Base-by-base conservation (phyloP, 1,284 basidiomycete genomes). In the Ustilago esculenta region DNA sequence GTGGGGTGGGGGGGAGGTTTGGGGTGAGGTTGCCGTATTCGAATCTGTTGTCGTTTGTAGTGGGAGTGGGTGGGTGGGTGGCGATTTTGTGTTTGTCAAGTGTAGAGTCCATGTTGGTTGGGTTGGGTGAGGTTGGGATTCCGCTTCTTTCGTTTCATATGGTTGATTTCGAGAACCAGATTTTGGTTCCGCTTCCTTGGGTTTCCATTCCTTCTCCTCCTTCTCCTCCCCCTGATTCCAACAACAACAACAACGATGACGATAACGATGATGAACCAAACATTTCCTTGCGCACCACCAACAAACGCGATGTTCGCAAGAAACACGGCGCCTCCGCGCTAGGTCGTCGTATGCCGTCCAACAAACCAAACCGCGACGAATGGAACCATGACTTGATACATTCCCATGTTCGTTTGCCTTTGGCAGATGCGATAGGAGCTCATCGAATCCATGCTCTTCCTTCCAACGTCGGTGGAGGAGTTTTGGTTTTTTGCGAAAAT, bases 121-220 rank as follows among this genome's bases (percentile, higher is more conserved):
- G 78, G 10, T 60, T 79, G 12, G 78, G 78, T 27, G 49, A 57
- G 39, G 73, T 73, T 18, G 74, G 75, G 44, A 59, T 74, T 17
- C 79, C 79, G 2, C 77, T 81, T 14, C 74, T 81, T 29, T 80
- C 79, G 0, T 81, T 77, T 57, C 74, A 81, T 39, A 37, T 57
- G 4, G 42, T 80, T 35, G 51, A 79, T 17, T 21, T 39, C 4
- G 24, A 24, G 18, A 52, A 34, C 2, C 72, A 78, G 18, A 57
- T 77, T 23, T 64, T 81, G 12, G 51, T 37, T 2, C 73, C 72
- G 2, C 50, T 79, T 12, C 57, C 73, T 0, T 81, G 78, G 78
- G 69, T 69, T 12, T 41, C 46, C 20, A 50, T 53, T 9, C 40
- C 51, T 27, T 56, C 55, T 20, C 55, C 52, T 2, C 59, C 56